Evolutionary conservation across 202 grass and related monocot genomes (phyloP).

Genomic region (Panicum hallii): DNA sequence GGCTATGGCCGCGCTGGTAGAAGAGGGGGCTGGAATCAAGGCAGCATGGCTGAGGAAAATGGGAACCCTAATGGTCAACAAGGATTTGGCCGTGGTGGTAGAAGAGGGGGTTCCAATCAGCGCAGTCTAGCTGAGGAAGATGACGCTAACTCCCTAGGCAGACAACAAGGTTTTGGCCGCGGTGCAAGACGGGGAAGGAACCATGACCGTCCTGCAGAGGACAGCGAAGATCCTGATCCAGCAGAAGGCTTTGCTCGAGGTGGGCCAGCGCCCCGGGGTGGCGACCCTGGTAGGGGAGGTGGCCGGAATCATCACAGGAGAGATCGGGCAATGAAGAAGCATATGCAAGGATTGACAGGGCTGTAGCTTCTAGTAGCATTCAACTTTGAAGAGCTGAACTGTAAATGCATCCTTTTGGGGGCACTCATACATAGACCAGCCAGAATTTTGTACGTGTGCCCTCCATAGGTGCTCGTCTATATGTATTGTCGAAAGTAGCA

Average conservation of each 20-base stretch:
- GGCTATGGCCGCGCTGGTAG: constrained; percentile 41
- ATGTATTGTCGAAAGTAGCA: not conserved
- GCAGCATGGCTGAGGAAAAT: constrained; percentile 27
- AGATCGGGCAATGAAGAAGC: constrained; percentile 93
- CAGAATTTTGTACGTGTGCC: not conserved
- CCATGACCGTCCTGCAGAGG: constrained; percentile 39
- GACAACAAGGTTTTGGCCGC: constrained; percentile 49
- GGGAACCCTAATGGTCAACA: constrained; percentile 10
- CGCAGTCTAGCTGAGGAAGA: constrained; percentile 29
- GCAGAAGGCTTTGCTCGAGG: constrained; percentile 55
- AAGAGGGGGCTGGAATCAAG: constrained; percentile 47
- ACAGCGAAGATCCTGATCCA: constrained; percentile 36
- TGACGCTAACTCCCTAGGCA: constrained; percentile 26
- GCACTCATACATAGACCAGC: not conserved
- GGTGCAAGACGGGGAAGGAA: constrained; percentile 41
- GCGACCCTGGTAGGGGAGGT: constrained; percentile 63
- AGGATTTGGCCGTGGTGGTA: constrained; percentile 46
- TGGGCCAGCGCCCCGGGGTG: constrained; percentile 47
- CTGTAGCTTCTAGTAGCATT: constrained; percentile 45
- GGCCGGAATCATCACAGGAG: constrained; percentile 76
- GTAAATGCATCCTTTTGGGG: constrained; percentile 45
- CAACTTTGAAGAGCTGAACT: constrained; percentile 3
- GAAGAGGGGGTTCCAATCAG: constrained; percentile 45
- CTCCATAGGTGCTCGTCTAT: not conserved
- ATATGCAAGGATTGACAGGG: constrained; percentile 77